Conservation (phyloP, 192 early-diverging fungal genomes). For the Coemansia guatemalensis region DNA sequence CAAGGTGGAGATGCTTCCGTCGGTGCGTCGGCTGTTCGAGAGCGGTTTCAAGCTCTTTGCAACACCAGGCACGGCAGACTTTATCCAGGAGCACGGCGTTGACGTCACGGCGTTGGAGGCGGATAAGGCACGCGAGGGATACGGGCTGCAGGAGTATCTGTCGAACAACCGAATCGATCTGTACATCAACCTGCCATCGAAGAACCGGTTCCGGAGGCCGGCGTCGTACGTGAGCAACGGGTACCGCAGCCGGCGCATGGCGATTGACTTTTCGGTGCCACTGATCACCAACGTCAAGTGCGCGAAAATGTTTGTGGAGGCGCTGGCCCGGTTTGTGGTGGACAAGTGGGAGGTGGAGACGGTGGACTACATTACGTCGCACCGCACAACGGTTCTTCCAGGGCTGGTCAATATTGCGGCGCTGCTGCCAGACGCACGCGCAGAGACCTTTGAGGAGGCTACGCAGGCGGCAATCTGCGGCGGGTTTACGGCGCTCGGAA, state of each 20-base stretch:
- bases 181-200: slow-evolving; percentile 98
- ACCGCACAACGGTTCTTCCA: slow-evolving; percentile 79
- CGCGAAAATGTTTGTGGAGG: slow-evolving; percentile 97
- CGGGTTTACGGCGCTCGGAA: slow-evolving; percentile 82
- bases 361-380: slow-evolving; percentile 91
- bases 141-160: slow-evolving; percentile 92
- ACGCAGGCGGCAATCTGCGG: slow-evolving; percentile 74
- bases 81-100: slow-evolving; percentile 91
- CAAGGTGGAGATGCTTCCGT: slow-evolving; percentile 93
- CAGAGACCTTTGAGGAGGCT: slow-evolving; percentile 58
- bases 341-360: slow-evolving; percentile 70
- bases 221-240: slow-evolving; percentile 93
- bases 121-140: slow-evolving; percentile 68
- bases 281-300: slow-evolving; percentile 99
- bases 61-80: slow-evolving; percentile 96
- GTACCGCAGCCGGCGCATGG: slow-evolving; percentile 95
- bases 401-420: slow-evolving; percentile 85
- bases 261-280: slow-evolving; percentile 94
- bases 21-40: slow-evolving; percentile 77
- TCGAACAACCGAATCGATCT: slow-evolving; percentile 96
- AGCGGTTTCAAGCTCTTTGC: slow-evolving; percentile 93
- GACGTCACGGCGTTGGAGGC: slow-evolving; percentile 90
- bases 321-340: slow-evolving; percentile 67
- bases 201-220: slow-evolving; percentile 94
- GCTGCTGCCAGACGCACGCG: slow-evolving; percentile 58